Evolutionary conservation across 805 yeast species (phyloP), one percentile per base, ranked within the genome.

Genomic region (Pichia phayaonensis): DNA sequence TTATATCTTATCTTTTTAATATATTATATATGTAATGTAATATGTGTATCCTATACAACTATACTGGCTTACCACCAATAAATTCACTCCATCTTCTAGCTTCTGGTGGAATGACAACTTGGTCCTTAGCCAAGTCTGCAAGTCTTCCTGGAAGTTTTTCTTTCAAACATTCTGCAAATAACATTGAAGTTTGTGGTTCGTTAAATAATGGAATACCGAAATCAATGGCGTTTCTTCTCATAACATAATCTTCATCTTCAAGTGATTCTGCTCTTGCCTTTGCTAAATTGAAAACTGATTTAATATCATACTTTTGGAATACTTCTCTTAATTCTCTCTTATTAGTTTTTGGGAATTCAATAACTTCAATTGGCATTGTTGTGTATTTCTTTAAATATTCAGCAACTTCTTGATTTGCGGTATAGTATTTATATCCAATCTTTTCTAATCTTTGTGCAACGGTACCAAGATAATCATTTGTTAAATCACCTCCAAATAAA

Each of bases 151-250:
- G 80, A 71, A 58, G 86, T 75, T 90, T 89, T 49, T 71, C 80
- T 58, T 80, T 80, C 72, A 94, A 75, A 56, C 96, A 87, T 64
- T 81, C 73, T 22, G 97, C 90, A 69, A 94, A 94, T 60, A 94
- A 72, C 61, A 83, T 65, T 2, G 97, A 85, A 22, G 99, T 95
- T 66, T 89, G 83, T 57, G 98, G 97, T 74, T 94, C 99, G 66
- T 92, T 94, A 76, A 94, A 92, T 65, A 94, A 75, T 42, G 99
- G 97, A 63, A 92, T 84, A 54, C 87, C 98, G 67, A 94, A 94
- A 69, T 94, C 99, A 72, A 94, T 95, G 45, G 99, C 98, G 68
- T 94, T 94, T 75, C 99, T 85, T 76, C 99, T 85, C 99, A 94
- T 94, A 52, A 92, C 84, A 69, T 94, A 94, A 71, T 94, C 97